Percentiles rank a stretch among this genome's conserved stretches.
These are phyloP conservation scores for Takakia lepidozioides DNA, from an alignment of 225 moss, liverwort and hornwort species.

Conservation along the genomic window DNA sequence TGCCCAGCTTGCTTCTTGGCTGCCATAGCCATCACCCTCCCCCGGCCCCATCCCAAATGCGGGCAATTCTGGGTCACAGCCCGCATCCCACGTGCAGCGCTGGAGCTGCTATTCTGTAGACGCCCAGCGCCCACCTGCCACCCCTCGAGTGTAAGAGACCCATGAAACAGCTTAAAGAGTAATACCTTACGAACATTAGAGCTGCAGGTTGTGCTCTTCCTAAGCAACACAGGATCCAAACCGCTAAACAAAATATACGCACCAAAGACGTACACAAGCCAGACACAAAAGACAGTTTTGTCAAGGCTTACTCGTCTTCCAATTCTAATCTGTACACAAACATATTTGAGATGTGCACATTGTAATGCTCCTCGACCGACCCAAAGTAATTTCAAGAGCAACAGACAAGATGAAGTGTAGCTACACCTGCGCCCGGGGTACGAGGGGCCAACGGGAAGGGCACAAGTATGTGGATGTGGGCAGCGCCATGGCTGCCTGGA, in stretches of 20 bases:
- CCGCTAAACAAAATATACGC: no score
- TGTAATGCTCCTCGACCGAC: background rate
- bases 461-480: slow-evolving; percentile 19
- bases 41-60: slow-evolving; percentile 6
- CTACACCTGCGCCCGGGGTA: slow-evolving; percentile 9
- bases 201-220: no score
- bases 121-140: slow-evolving; percentile 31
- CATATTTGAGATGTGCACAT: no score
- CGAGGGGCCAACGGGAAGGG: slow-evolving; percentile 7
- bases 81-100: slow-evolving; percentile 11
- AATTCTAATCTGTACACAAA: no score
- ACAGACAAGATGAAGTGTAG: background rate
- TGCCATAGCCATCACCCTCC: slow-evolving; percentile 29
- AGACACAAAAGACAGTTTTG: no score
- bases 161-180: background rate
- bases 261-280: no score
- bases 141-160: background rate
- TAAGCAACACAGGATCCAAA: no score
- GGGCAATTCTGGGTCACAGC: slow-evolving; percentile 20
- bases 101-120: slow-evolving; percentile 5
- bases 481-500: slow-evolving; percentile 20
- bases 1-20: slow-evolving; percentile 27
- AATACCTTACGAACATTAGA: no score
- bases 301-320: no score
- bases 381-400: background rate